Percentiles rank a stretch among this genome's conserved stretches.
These are phyloP conservation scores for Oryza coarctata DNA, from an alignment of 176 grass and related monocot genomes.

Conservation along the genomic window DNA sequence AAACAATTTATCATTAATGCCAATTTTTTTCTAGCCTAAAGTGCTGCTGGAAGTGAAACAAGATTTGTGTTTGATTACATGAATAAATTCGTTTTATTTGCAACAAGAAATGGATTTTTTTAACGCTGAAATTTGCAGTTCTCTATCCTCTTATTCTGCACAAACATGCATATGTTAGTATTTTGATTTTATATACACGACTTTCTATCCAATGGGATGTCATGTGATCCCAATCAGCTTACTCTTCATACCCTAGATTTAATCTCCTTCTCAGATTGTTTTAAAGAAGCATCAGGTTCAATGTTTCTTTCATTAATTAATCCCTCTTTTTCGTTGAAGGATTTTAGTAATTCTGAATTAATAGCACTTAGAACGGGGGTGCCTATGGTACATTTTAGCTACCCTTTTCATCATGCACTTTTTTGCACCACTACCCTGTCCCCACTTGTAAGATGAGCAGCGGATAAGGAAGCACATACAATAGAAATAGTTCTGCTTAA, in stretches of 20 bases:
- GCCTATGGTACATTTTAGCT: not conserved
- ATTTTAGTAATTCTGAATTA: no score
- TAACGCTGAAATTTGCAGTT: not conserved
- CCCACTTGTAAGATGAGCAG: not conserved
- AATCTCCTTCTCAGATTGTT: no score
- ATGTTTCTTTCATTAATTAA: no score
- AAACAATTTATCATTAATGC: not conserved
- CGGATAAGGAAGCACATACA: not conserved
- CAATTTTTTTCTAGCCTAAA: not conserved
- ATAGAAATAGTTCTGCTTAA: not conserved
- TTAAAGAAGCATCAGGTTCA: no score
- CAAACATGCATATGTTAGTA: not conserved
- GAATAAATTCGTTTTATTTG: slow-evolving; percentile 12
- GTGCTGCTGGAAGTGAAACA: not conserved
- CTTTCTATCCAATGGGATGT: not conserved
- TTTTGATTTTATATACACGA: not conserved
- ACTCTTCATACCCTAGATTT: not conserved
- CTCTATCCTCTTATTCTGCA: not conserved
- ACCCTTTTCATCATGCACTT: not conserved
- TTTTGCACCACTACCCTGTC: not conserved
- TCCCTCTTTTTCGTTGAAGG: no score
- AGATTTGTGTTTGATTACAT: not conserved
- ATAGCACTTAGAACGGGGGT: no score
- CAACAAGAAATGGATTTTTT: not conserved
- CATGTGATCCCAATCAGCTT: not conserved